phyloP scores from a whole-genome alignment of 2,329 filamentous ascomycete species.

The Alternaria metachromatica region DNA sequence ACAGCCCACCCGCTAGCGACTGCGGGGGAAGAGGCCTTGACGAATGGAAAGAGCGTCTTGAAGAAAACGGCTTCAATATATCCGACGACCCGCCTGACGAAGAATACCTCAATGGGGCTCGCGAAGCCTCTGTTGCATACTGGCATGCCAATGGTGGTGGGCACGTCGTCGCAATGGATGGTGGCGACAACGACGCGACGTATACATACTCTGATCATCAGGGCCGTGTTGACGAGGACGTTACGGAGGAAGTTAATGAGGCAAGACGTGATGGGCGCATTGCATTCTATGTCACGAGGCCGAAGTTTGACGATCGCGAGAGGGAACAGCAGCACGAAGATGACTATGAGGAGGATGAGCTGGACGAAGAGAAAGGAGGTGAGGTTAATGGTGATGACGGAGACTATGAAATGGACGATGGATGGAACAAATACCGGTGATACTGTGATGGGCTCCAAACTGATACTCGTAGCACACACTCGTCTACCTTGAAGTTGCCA shows the following conservation, averaged over 20 bases:
- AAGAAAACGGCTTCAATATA: not conserved
- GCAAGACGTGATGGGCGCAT: not conserved
- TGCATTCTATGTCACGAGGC: not conserved
- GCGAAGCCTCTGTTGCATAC: not conserved
- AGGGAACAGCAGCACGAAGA: not conserved
- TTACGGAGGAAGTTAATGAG: not conserved
- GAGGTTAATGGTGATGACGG: not conserved
- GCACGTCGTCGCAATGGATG: not conserved
- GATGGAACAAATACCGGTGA: not conserved
- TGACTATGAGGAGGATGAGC: not conserved
- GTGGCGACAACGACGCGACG: not conserved
- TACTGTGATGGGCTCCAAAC: not conserved
- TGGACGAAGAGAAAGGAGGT: not conserved
- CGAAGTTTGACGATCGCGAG: not conserved
- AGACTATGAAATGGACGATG: not conserved
- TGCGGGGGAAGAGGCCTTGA: not conserved
- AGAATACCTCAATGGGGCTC: not conserved
- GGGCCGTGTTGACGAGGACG: not conserved
- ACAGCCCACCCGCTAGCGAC: not conserved
- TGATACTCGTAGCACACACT: not conserved
- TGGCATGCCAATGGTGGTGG: not conserved
- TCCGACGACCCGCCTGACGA: not conserved
- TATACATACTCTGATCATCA: not conserved
- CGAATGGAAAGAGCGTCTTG: not conserved
- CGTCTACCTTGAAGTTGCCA: not conserved